A percentile compares a stretch with the other conserved stretches of the same genome.
phyloP scores from a whole-genome alignment of 441 rosid species.

The Brassica balearica region DNA sequence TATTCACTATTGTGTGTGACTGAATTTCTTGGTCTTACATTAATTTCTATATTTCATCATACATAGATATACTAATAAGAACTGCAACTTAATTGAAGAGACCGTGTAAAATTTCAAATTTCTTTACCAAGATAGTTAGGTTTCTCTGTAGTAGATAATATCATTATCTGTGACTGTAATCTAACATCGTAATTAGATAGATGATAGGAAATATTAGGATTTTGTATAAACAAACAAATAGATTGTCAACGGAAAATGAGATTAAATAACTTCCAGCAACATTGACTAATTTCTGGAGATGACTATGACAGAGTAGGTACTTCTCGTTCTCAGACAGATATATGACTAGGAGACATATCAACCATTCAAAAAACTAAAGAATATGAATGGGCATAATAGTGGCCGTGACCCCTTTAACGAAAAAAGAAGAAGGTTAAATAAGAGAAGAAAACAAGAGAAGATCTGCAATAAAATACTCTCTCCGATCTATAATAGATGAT shows the following conservation, averaged over 20 bases:
- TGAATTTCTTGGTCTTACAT: background rate
- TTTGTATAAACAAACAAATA: background rate
- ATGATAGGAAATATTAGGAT: background rate
- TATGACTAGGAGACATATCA: background rate
- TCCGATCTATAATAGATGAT: too few relatives aligned
- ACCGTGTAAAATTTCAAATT: background rate
- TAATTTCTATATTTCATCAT: background rate
- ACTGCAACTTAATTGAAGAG: background rate
- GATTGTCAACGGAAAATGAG: slow-evolving; percentile 23
- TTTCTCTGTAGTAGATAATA: background rate
- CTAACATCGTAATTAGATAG: background rate
- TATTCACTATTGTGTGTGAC: background rate
- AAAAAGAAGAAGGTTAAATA: background rate
- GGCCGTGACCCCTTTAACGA: background rate
- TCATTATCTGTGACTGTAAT: background rate
- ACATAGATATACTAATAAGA: background rate
- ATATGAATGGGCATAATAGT: slow-evolving; percentile 18
- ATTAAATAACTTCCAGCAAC: slow-evolving; percentile 10
- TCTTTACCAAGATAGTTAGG: background rate
- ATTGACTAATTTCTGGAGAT: slow-evolving; percentile 30
- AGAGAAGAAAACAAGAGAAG: background rate
- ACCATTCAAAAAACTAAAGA: slow-evolving; percentile 26
- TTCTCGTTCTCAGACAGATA: slow-evolving; percentile 34
- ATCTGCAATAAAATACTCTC: background rate
- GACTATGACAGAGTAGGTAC: slow-evolving; percentile 32